Conservation (phyloP, 495 filamentous ascomycete genomes). For the Hypoxylon trugodes region DNA sequence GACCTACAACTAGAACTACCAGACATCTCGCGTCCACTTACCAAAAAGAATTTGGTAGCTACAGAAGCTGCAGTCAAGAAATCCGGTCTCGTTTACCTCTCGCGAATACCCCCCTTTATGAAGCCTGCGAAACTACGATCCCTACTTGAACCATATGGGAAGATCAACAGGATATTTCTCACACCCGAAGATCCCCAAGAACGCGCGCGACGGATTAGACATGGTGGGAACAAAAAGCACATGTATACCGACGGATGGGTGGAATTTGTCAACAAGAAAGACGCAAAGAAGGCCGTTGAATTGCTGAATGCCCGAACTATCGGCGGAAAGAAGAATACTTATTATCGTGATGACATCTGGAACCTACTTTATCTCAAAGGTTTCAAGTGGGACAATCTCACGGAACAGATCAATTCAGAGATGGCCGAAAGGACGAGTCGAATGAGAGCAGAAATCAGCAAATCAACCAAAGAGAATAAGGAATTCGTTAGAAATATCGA, state of each 20-base stretch:
- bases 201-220: slow-evolving; percentile 65
- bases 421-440: slow-evolving; percentile 81
- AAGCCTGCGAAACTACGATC: slow-evolving; percentile 83
- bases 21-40: slow-evolving; percentile 58
- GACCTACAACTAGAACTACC: slow-evolving; percentile 50
- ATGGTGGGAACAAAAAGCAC: slow-evolving; percentile 88
- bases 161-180: slow-evolving; percentile 86
- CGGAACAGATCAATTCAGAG: slow-evolving; percentile 78
- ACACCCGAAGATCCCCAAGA: slow-evolving; percentile 76
- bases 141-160: slow-evolving; percentile 78
- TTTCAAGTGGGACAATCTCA: slow-evolving; percentile 81
- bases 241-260: slow-evolving; percentile 93
- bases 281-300: slow-evolving; percentile 86
- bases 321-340: slow-evolving; percentile 86
- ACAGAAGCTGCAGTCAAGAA: slow-evolving; percentile 65
- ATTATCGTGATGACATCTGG: slow-evolving; percentile 94
- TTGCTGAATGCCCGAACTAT: slow-evolving; percentile 82
- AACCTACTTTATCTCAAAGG: slow-evolving; percentile 78
- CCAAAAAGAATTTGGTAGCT: slow-evolving; percentile 66
- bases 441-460: slow-evolving; percentile 80
- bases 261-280: slow-evolving; percentile 77
- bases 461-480: slow-evolving; percentile 83
- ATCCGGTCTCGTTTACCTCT: slow-evolving; percentile 87
- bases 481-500: slow-evolving; percentile 81
- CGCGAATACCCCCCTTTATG: slow-evolving; percentile 92